Evolutionary conservation across 2,329 filamentous ascomycete genomes (phyloP).

Genomic region (Cytospora leucostoma): DNA sequence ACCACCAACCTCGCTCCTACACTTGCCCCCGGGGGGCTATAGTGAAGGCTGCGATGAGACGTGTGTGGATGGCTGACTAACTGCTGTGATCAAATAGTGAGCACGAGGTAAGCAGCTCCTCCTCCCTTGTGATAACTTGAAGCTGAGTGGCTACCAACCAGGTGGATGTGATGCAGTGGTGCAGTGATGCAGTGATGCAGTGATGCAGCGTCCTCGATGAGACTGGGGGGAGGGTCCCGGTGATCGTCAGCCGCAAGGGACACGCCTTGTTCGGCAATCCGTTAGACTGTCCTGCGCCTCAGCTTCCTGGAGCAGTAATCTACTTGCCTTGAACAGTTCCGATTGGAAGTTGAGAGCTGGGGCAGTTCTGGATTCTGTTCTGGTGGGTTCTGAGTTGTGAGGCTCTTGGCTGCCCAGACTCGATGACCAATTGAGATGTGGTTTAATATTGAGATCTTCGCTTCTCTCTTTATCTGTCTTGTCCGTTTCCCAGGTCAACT

Average conservation of each 20-base stretch:
- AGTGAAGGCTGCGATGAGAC: slow-evolving; percentile 16
- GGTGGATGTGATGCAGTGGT: background rate
- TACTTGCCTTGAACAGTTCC: background rate
- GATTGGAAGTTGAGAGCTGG: background rate
- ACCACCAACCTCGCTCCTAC: slow-evolving; percentile 11
- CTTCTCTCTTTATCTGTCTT: background rate
- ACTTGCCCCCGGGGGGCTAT: slow-evolving; percentile 12
- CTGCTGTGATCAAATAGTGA: slow-evolving; percentile 7
- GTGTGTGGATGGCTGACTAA: slow-evolving; percentile 19
- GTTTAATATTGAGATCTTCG: background rate
- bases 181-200: background rate
- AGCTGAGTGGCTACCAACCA: slow-evolving; percentile 22
- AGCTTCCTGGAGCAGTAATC: background rate
- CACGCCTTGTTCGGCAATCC: background rate
- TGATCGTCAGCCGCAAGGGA: background rate
- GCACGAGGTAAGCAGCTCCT: slow-evolving; percentile 14
- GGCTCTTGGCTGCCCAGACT: background rate
- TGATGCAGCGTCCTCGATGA: slow-evolving; percentile 1
- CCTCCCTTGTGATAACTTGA: background rate
- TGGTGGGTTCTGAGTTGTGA: background rate
- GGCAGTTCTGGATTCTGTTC: background rate
- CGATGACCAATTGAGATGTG: background rate
- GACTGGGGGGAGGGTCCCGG: background rate
- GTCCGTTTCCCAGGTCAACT: background rate
- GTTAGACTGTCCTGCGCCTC: background rate